These are phyloP conservation scores for Tranzscheliella williamsii DNA, from an alignment of 1,284 basidiomycete species.

Conservation along the genomic window DNA sequence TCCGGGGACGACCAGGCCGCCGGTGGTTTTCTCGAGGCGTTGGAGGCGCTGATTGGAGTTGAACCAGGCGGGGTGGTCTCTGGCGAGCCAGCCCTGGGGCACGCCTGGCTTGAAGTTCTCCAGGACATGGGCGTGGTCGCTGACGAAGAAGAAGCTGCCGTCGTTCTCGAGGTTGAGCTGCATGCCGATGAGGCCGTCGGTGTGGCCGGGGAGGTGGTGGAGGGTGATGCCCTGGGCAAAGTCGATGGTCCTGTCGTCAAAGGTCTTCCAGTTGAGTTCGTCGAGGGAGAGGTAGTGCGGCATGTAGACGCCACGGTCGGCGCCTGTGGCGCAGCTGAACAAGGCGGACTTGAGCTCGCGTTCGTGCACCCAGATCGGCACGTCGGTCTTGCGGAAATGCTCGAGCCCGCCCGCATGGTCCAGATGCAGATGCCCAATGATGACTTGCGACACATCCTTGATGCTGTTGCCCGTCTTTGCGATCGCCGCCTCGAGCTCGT, in stretches of 20 bases:
- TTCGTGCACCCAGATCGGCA: slow-evolving; percentile 57
- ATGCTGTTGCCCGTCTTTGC: slow-evolving; percentile 48
- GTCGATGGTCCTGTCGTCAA: slow-evolving; percentile 48
- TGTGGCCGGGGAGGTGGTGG: slow-evolving; percentile 56
- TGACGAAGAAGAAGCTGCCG: slow-evolving; percentile 47
- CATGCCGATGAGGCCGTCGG: slow-evolving; percentile 51
- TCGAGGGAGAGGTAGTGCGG: slow-evolving; percentile 41
- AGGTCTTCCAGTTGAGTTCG: slow-evolving; percentile 55
- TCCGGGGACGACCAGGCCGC: slow-evolving; percentile 37
- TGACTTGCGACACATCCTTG: slow-evolving; percentile 42
- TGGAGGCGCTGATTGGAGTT: slow-evolving; percentile 46
- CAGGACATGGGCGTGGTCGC: slow-evolving; percentile 43
- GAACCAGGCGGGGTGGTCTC: slow-evolving; percentile 51
- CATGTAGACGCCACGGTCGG: slow-evolving; percentile 48
- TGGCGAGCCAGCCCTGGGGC: slow-evolving; percentile 48
- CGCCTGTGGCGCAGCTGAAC: slow-evolving; percentile 45
- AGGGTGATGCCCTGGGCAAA: slow-evolving; percentile 52
- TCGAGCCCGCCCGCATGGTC: slow-evolving; percentile 55
- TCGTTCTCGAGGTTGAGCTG: slow-evolving; percentile 49
- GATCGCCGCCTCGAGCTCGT: slow-evolving; percentile 57
- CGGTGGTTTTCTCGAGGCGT: slow-evolving; percentile 41
- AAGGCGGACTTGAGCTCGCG: slow-evolving; percentile 51
- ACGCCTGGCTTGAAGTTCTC: slow-evolving; percentile 47
- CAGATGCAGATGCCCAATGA: slow-evolving; percentile 48
- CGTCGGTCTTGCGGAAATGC: slow-evolving; percentile 39